Evolutionary conservation across 768 basidiomycete genomes (phyloP).

Genomic region (Leucosporidium yakuticum): DNA sequence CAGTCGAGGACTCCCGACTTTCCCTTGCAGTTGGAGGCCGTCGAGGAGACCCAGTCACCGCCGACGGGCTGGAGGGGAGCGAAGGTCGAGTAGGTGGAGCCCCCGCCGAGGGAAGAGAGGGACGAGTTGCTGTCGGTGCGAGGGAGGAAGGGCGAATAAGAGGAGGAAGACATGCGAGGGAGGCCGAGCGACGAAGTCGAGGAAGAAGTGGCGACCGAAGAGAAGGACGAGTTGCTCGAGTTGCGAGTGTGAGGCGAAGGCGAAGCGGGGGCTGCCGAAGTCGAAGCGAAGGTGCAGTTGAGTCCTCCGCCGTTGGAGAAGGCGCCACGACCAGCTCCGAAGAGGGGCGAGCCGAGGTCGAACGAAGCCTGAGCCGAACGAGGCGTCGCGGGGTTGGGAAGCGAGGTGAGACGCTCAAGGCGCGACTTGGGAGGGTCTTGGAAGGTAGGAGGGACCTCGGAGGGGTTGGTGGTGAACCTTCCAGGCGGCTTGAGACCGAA

Average conservation of each 20-base stretch:
- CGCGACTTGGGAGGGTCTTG: constrained; percentile 24
- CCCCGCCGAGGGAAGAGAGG: constrained; percentile 6
- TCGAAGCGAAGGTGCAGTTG: too few relatives aligned
- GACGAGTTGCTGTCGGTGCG: constrained; percentile 20
- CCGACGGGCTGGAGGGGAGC: constrained; percentile 22
- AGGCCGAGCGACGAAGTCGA: constrained; percentile 2
- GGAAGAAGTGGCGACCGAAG: constrained; percentile 6
- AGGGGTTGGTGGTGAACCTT: constrained; percentile 12
- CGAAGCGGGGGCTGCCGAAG: not conserved
- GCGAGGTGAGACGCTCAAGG: constrained; percentile 21
- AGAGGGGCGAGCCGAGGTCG: too few relatives aligned
- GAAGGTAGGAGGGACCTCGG: constrained; percentile 26
- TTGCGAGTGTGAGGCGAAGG: constrained; percentile 19
- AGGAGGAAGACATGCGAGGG: not conserved
- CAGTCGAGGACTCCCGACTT: constrained; percentile 17
- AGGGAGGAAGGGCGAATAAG: constrained; percentile 13
- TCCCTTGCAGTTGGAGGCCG: not conserved
- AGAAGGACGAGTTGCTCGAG: constrained; percentile 13
- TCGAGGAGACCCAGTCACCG: constrained; percentile 8
- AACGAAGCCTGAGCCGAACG: not conserved
- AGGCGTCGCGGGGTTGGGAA: not conserved
- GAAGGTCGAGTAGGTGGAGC: constrained; percentile 10
- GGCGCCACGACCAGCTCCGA: too few relatives aligned
- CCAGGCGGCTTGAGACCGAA: constrained; percentile 16
- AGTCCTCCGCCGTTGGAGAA: too few relatives aligned